Percentiles rank a stretch among this genome's conserved stretches.
These are phyloP conservation scores for Gardenia jasminoides DNA, from an alignment of 257 asterid genomes.

Conservation along the genomic window DNA sequence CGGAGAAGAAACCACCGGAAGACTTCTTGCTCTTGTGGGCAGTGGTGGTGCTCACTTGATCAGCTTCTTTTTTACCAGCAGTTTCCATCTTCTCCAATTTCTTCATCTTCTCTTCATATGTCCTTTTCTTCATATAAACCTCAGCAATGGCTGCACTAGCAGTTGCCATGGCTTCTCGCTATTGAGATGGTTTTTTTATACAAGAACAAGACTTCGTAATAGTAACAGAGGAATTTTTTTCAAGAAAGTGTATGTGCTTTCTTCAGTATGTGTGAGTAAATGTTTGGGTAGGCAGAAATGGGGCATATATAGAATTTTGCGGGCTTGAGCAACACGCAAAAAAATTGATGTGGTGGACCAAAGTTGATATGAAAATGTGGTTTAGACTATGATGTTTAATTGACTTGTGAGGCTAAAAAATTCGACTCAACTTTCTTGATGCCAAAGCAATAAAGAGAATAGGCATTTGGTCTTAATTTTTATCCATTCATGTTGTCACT, in stretches of 20 bases:
- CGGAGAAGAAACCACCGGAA: conserved; percentile 15
- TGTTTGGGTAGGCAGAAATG: background rate
- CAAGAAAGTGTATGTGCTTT: background rate
- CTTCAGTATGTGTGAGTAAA: background rate
- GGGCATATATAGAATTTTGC: background rate
- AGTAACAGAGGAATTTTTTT: no score
- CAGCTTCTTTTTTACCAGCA: background rate
- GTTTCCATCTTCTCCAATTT: conserved; percentile 9
- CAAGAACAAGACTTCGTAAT: background rate
- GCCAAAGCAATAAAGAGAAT: background rate
- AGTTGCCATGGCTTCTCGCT: conserved; percentile 4
- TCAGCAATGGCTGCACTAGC: conserved; percentile 33
- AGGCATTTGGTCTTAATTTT: no score
- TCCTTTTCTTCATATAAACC: conserved; percentile 24
- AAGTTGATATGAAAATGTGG: no score
- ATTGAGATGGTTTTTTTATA: background rate
- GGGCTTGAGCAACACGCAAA: conserved; percentile 3
- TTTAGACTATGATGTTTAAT: no score
- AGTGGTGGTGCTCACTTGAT: background rate
- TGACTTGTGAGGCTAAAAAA: background rate
- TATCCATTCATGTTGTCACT: background rate
- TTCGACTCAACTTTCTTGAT: background rate
- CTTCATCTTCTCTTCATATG: conserved; percentile 30
- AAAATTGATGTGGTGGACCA: background rate
- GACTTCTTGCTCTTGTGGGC: background rate